Conservation (phyloP, 495 filamentous ascomycete species). For the Terfezia claveryi region DNA sequence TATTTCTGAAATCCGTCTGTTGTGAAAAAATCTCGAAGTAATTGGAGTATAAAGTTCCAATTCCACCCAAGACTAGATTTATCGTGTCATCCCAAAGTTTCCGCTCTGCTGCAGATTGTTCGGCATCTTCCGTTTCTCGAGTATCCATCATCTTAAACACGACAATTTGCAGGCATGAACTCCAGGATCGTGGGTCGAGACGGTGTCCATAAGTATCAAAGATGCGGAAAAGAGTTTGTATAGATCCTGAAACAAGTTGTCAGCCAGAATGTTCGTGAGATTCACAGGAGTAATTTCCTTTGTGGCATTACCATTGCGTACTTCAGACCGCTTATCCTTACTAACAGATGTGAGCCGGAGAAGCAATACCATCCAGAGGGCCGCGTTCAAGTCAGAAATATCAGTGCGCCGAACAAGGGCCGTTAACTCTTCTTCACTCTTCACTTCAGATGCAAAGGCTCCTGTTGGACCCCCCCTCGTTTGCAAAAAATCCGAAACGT, state of each 20-base stretch:
- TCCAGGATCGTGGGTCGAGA: slow-evolving; percentile 59
- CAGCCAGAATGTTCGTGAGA: neutral
- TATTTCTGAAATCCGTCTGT: slow-evolving; percentile 20
- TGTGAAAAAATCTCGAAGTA: slow-evolving; percentile 20
- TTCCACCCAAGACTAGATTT: slow-evolving; percentile 18
- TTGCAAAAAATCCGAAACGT: slow-evolving; percentile 64
- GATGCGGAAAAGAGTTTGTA: slow-evolving; percentile 77
- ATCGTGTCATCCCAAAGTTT: slow-evolving; percentile 19
- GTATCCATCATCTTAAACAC: slow-evolving; percentile 50
- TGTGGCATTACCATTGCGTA: slow-evolving; percentile 46
- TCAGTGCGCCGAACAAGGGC: slow-evolving; percentile 30
- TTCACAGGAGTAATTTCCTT: neutral
- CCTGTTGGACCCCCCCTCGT: slow-evolving; percentile 23
- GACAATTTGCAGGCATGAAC: slow-evolving; percentile 55
- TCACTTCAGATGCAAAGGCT: slow-evolving; percentile 22
- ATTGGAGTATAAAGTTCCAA: slow-evolving; percentile 20
- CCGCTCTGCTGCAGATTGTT: slow-evolving; percentile 12
- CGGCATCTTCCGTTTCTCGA: slow-evolving; percentile 19
- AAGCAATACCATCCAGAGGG: slow-evolving; percentile 72
- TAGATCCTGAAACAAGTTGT: slow-evolving; percentile 28
- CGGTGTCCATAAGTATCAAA: slow-evolving; percentile 77
- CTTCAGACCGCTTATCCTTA: slow-evolving; percentile 55
- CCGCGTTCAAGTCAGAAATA: slow-evolving; percentile 31
- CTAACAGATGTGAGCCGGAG: slow-evolving; percentile 54
- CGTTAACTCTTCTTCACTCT: slow-evolving; percentile 28